Conservation (phyloP, 2,329 filamentous ascomycete species). For the Samsoniella hepiali region DNA sequence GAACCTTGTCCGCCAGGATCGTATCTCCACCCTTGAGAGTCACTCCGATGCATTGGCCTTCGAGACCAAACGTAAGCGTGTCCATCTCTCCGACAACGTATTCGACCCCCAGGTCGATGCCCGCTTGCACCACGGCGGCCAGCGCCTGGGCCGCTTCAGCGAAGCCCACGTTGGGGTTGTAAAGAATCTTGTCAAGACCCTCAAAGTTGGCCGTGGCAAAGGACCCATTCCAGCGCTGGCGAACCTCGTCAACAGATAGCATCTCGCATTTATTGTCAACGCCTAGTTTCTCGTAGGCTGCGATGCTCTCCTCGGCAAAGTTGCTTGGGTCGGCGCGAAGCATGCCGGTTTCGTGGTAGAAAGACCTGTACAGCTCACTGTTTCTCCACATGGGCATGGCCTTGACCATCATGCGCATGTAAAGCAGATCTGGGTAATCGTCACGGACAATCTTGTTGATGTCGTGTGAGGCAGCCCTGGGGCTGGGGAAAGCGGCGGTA, state of each 20-base stretch:
- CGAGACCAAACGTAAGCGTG: conserved; percentile 44
- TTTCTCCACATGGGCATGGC: conserved; percentile 40
- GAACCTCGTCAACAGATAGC: conserved; percentile 50
- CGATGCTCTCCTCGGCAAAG: conserved; percentile 44
- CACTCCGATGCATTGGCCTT: conserved; percentile 49
- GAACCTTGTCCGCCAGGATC: conserved; percentile 49
- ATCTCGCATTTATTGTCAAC: conserved; percentile 40
- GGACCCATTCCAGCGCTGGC: conserved; percentile 52
- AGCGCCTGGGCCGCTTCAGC: conserved; percentile 56
- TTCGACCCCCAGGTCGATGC: conserved; percentile 51
- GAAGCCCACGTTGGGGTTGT: conserved; percentile 59
- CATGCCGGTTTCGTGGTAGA: conserved; percentile 59
- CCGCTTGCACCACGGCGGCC: conserved; percentile 50
- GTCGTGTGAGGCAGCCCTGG: conserved; percentile 45
- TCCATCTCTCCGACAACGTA: conserved; percentile 51
- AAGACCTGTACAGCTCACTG: conserved; percentile 48
- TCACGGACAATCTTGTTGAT: conserved; percentile 44
- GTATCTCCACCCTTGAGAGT: conserved; percentile 42
- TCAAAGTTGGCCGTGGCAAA: conserved; percentile 57
- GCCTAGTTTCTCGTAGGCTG: conserved; percentile 34
- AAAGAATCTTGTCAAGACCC: conserved; percentile 51
- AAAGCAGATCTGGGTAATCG: conserved; percentile 39
- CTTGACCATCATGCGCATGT: conserved; percentile 39
- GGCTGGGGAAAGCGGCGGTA: conserved; percentile 35
- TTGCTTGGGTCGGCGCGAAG: conserved; percentile 38